Evolutionary conservation across 495 filamentous ascomycete genomes (phyloP).

Genomic region (Podospora pseudopauciseta): DNA sequence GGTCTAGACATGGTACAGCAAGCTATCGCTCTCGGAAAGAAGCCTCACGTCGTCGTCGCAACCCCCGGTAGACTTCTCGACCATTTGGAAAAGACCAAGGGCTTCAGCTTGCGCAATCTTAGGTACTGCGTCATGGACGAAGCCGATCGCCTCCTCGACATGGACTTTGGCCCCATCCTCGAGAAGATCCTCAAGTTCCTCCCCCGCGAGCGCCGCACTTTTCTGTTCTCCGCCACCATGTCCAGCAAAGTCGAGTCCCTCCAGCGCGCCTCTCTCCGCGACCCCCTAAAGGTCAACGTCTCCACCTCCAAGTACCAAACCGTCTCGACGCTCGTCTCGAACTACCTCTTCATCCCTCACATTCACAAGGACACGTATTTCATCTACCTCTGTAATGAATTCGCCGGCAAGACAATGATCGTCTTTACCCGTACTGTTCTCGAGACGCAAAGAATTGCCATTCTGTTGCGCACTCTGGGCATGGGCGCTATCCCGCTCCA

Average conservation of each 20-base stretch:
- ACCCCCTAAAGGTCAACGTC: conserved; percentile 71
- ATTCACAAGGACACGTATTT: conserved; percentile 91
- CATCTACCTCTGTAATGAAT: conserved; percentile 79
- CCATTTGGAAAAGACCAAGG: conserved; percentile 94
- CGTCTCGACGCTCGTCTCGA: conserved; percentile 77
- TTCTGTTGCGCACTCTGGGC: conserved; percentile 71
- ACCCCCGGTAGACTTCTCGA: conserved; percentile 89
- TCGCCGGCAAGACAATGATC: conserved; percentile 76
- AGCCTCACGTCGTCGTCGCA: conserved; percentile 83
- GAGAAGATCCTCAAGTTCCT: conserved; percentile 92
- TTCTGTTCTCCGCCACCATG: conserved; percentile 93
- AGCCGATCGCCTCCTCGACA: conserved; percentile 81
- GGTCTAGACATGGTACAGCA: conserved; percentile 95
- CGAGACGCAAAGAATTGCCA: conserved; percentile 79
- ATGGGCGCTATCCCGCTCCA: conserved; percentile 82
- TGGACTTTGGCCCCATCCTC: conserved; percentile 89
- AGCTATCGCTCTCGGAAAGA: conserved; percentile 81
- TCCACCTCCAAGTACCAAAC: conserved; percentile 78
- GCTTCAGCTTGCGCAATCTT: conserved; percentile 70
- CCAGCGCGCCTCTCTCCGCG: conserved; percentile 79
- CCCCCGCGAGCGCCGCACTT: conserved; percentile 74
- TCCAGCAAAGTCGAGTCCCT: conserved; percentile 86
- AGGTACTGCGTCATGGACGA: conserved; percentile 95
- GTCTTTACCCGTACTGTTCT: conserved; percentile 92
- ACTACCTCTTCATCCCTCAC: conserved; percentile 79